Conservation (phyloP, 2,329 filamentous ascomycete genomes). For the Eutypa lata region DNA sequence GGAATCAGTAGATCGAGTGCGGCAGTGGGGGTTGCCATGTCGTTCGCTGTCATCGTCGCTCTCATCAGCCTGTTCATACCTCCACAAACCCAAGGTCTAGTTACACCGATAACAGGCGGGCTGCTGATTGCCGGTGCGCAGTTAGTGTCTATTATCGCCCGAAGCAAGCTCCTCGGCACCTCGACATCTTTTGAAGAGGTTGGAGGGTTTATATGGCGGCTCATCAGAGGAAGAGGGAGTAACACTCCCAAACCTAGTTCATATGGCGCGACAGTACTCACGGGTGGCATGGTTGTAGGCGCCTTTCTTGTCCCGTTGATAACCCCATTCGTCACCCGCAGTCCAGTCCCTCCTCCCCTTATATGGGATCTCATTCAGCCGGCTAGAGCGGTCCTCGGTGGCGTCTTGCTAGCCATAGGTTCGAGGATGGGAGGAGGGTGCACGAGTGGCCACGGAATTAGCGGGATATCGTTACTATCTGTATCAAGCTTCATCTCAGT, state of each 20-base stretch:
- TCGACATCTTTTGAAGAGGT: constrained; percentile 61
- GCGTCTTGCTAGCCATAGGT: constrained; percentile 56
- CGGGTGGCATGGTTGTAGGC: constrained; percentile 46
- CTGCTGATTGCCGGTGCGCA: constrained; percentile 58
- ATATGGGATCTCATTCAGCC: constrained; percentile 28
- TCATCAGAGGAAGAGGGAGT: constrained; percentile 30
- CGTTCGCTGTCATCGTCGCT: constrained; percentile 39
- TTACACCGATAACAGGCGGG: constrained; percentile 52
- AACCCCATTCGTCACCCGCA: not conserved
- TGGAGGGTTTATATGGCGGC: constrained; percentile 51
- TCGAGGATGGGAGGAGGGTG: constrained; percentile 63
- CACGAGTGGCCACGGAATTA: constrained; percentile 67
- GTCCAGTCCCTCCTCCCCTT: constrained; percentile 24
- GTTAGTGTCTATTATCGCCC: constrained; percentile 50
- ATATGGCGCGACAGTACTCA: constrained; percentile 48
- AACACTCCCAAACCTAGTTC: constrained; percentile 27
- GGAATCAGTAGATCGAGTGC: not conserved
- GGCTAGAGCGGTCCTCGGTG: constrained; percentile 46
- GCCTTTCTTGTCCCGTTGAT: constrained; percentile 35
- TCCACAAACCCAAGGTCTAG: constrained; percentile 29
- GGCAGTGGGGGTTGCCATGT: constrained; percentile 7
- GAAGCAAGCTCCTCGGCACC: constrained; percentile 55
- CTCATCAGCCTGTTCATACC: constrained; percentile 30
- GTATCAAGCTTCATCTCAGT: constrained; percentile 62
- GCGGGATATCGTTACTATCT: constrained; percentile 61